phyloP scores from a whole-genome alignment of 306 rosid species.

The Aeschynomene evenia region DNA sequence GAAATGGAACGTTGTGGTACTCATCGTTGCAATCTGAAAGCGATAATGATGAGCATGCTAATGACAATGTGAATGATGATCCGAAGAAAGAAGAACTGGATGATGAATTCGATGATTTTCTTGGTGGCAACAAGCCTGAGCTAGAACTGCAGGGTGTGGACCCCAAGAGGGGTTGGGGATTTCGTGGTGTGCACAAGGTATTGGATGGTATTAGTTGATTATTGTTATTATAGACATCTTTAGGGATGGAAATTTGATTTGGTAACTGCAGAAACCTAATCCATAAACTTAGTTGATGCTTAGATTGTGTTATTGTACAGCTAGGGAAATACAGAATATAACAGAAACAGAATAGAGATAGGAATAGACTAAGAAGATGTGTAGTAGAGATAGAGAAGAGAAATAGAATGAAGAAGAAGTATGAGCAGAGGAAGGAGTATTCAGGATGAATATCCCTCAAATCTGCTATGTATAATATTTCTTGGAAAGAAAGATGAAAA shows the following conservation, averaged over 20 bases:
- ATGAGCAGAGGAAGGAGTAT: too few species aligned
- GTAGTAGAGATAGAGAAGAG: too few species aligned
- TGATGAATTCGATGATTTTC: conserved; percentile 48
- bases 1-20: conserved; percentile 47
- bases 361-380: too few species aligned
- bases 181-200: conserved; percentile 98
- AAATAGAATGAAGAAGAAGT: too few species aligned
- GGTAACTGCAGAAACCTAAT: conserved; percentile 13
- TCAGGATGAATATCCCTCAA: too few species aligned
- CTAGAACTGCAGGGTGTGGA: conserved; percentile 75
- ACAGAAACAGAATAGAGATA: too few species aligned
- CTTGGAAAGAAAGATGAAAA: too few species aligned
- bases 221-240: background rate
- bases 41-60: conserved; percentile 28
- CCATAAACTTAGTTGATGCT: background rate
- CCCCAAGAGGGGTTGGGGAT: conserved; percentile 88
- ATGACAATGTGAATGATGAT: conserved; percentile 23
- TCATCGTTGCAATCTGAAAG: conserved; percentile 40
- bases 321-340: too few species aligned
- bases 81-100: conserved; percentile 23
- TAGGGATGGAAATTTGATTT: conserved; percentile 17
- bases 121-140: conserved; percentile 43
- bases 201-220: background rate
- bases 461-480: too few species aligned
- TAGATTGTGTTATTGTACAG: too few species aligned